Percentiles rank a stretch among this genome's conserved stretches.
phyloP scores from a whole-genome alignment of 78 protist species.

The Anaeramoeba flamelloides region DNA sequence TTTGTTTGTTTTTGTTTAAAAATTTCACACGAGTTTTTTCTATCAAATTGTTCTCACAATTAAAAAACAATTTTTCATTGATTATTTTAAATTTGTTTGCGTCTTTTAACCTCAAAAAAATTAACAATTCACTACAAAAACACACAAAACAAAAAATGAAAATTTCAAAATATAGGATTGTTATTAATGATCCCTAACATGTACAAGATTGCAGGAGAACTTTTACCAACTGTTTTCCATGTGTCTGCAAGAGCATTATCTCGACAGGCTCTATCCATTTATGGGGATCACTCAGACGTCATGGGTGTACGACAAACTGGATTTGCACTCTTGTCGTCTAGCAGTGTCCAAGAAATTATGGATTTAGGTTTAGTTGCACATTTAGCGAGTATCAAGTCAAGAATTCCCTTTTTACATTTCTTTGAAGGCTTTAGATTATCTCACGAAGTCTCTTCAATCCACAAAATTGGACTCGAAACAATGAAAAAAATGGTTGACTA shows the following conservation, averaged over 20 bases:
- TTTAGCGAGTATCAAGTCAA: conserved; percentile 18
- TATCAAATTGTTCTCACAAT: too few relatives aligned
- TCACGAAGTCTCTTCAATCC: conserved; percentile 33
- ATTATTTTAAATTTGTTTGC: too few relatives aligned
- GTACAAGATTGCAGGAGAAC: conserved; percentile 54
- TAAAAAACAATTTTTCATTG: too few relatives aligned
- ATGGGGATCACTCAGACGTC: conserved; percentile 48
- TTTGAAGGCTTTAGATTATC: conserved; percentile 47
- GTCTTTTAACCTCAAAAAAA: too few relatives aligned
- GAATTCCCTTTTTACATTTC: conserved; percentile 46
- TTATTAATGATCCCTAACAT: conserved; percentile 56
- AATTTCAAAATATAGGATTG: too few relatives aligned
- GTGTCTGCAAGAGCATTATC: conserved; percentile 37
- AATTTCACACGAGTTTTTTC: too few relatives aligned
- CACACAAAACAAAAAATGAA: too few relatives aligned
- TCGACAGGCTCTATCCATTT: conserved; percentile 39
- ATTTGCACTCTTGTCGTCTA: conserved; percentile 19
- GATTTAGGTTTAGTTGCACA: conserved; percentile 40
- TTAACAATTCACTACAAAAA: too few relatives aligned
- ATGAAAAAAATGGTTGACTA: conserved; percentile 5
- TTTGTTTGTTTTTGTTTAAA: too few relatives aligned
- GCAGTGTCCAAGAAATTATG: conserved; percentile 32
- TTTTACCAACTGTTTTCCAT: conserved; percentile 34
- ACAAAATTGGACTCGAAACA: conserved; percentile 6
- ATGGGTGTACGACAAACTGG: conserved; percentile 37